These are phyloP conservation scores for Endocalyx cinctus DNA, from an alignment of 2,329 filamentous ascomycete genomes.

Conservation along the genomic window DNA sequence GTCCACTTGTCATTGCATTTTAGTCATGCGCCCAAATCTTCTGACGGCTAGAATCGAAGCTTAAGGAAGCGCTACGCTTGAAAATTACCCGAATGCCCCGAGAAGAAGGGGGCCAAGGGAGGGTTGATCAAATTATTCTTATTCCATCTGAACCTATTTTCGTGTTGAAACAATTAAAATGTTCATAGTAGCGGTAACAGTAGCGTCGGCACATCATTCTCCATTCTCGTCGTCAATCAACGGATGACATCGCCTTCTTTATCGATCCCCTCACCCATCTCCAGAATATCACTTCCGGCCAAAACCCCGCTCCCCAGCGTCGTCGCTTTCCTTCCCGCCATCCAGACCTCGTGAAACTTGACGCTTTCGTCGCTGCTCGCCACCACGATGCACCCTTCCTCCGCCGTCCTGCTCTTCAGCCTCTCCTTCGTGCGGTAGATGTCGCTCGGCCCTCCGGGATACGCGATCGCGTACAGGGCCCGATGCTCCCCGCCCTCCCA, in stretches of 20 bases:
- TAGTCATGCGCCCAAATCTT: too few species aligned
- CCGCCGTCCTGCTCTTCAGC: slow-evolving; percentile 44
- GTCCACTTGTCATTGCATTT: too few species aligned
- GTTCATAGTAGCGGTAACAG: too few species aligned
- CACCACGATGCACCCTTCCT: slow-evolving; percentile 83
- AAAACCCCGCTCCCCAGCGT: slow-evolving; percentile 56
- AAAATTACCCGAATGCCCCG: too few species aligned
- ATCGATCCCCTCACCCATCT: slow-evolving; percentile 75
- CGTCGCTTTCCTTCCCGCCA: slow-evolving; percentile 52
- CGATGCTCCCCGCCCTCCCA: slow-evolving; percentile 76
- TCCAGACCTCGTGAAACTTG: slow-evolving; percentile 95
- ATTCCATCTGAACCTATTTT: too few species aligned
- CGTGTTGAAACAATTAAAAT: too few species aligned
- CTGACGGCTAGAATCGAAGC: too few species aligned
- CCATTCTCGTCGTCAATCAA: too few species aligned
- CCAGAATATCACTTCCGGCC: slow-evolving; percentile 80
- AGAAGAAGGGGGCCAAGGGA: too few species aligned
- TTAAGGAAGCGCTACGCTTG: too few species aligned
- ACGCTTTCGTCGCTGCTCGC: slow-evolving; percentile 88
- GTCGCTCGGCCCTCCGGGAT: slow-evolving; percentile 51
- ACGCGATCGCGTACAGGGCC: slow-evolving; percentile 83
- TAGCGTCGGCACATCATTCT: too few species aligned
- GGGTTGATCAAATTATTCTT: too few species aligned
- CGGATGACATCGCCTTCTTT: slow-evolving; percentile 69
- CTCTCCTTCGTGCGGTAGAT: slow-evolving; percentile 48